phyloP scores from a whole-genome alignment of 2,329 filamentous ascomycete genomes.

The Arthrobotrys sinensis region DNA sequence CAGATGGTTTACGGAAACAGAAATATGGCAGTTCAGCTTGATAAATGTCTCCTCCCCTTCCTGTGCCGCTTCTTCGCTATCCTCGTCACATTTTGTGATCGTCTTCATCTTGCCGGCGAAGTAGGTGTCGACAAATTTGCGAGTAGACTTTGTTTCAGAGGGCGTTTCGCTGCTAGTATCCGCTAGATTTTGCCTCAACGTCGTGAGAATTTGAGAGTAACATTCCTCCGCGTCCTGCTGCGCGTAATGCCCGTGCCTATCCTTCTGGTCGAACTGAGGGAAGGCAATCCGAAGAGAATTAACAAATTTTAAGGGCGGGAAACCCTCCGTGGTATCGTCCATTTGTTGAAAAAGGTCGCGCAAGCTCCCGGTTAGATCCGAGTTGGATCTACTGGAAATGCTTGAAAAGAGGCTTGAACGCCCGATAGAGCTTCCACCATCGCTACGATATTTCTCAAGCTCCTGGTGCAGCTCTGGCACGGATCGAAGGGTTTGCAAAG shows the following conservation, averaged over 20 bases:
- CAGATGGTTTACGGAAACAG: slow-evolving; percentile 86
- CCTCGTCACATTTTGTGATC: slow-evolving; percentile 85
- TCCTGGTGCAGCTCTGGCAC: slow-evolving; percentile 92
- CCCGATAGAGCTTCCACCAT: slow-evolving; percentile 49
- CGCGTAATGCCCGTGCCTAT: slow-evolving; percentile 87
- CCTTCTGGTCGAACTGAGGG: slow-evolving; percentile 92
- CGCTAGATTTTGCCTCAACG: slow-evolving; percentile 81
- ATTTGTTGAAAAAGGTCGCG: slow-evolving; percentile 90
- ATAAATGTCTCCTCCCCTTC: slow-evolving; percentile 82
- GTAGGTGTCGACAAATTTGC: slow-evolving; percentile 89
- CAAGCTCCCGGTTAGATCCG: slow-evolving; percentile 82
- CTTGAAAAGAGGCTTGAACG: slow-evolving; percentile 62
- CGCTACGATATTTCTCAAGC: slow-evolving; percentile 75
- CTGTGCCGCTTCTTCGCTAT: slow-evolving; percentile 77
- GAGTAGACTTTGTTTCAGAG: slow-evolving; percentile 70
- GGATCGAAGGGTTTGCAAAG: slow-evolving; percentile 87
- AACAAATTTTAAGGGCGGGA: slow-evolving; percentile 86
- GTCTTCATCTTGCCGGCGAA: slow-evolving; percentile 87
- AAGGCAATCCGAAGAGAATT: slow-evolving; percentile 83
- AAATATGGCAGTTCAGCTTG: slow-evolving; percentile 97
- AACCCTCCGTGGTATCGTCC: slow-evolving; percentile 88
- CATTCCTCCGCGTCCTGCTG: slow-evolving; percentile 99
- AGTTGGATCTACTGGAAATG: slow-evolving; percentile 61
- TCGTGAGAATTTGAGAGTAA: slow-evolving; percentile 93
- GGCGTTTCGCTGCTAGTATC: slow-evolving; percentile 11